phyloP scores from a whole-genome alignment of 495 filamentous ascomycete genomes.

The Coniosporium apollinis region DNA sequence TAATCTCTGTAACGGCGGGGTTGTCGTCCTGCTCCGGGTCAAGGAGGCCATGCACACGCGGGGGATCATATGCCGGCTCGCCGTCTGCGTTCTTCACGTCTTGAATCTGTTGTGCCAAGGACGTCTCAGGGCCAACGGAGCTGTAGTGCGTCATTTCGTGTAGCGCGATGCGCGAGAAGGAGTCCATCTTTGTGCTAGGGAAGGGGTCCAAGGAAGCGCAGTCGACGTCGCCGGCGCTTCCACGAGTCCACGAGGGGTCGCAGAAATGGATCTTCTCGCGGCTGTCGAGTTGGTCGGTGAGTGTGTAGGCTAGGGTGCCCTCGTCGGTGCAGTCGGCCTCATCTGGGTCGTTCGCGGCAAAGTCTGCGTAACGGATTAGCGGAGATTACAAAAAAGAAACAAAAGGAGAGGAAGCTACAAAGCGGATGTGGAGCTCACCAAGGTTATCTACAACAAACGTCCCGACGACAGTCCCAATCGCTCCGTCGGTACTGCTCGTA shows the following conservation, averaged over 20 bases:
- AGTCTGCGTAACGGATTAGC: slow-evolving; percentile 1
- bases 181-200: background rate
- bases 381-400: slow-evolving; percentile 1
- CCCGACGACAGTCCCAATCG: slow-evolving; percentile 1
- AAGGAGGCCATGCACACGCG: slow-evolving; percentile 2
- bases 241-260: slow-evolving; percentile 1
- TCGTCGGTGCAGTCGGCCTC: background rate
- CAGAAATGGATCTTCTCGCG: slow-evolving; percentile 2
- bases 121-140: slow-evolving; percentile 2
- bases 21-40: slow-evolving; percentile 1
- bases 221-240: background rate
- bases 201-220: slow-evolving; percentile 1
- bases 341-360: background rate
- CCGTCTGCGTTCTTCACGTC: slow-evolving; percentile 1
- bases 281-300: slow-evolving; percentile 1
- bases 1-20: slow-evolving; percentile 1
- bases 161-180: slow-evolving; percentile 1
- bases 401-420: too few species aligned
- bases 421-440: slow-evolving; percentile 1
- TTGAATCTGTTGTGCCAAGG: slow-evolving; percentile 1
- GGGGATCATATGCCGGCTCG: background rate
- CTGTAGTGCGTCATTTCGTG: slow-evolving; percentile 3
- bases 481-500: slow-evolving; percentile 1
- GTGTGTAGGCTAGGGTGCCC: slow-evolving; percentile 1
- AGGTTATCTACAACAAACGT: slow-evolving; percentile 3